Evolutionary conservation across 345 rosid genomes (phyloP).

Genomic region (Eucalyptus regnans): DNA sequence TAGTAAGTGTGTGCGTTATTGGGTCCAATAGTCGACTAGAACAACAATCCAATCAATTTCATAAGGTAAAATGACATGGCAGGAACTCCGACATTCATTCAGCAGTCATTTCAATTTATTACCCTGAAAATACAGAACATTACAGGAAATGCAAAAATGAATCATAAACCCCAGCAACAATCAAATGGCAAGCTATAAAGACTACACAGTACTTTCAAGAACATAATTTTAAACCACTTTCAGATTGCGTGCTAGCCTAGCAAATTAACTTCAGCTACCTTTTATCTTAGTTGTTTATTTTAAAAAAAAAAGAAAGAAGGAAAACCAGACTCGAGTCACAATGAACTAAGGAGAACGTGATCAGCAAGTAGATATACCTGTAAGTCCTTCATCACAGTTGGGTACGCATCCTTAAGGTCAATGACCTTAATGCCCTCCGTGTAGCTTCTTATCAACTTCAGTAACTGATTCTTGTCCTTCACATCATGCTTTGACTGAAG

Average conservation of each 20-base stretch:
- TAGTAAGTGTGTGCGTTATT: background rate
- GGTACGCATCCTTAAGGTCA: constrained; percentile 82
- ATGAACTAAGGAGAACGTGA: background rate
- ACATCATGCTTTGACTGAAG: constrained; percentile 63
- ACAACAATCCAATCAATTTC: background rate
- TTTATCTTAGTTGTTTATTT: background rate
- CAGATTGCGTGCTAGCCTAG: background rate
- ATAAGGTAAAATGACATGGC: background rate
- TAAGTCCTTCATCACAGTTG: constrained; percentile 65
- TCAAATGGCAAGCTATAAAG: background rate
- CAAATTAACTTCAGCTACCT: background rate
- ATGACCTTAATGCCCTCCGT: constrained; percentile 60
- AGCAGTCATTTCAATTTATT: background rate
- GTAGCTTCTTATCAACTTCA: constrained; percentile 38
- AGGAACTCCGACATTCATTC: background rate
- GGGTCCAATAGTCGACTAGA: background rate
- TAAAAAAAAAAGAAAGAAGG: background rate
- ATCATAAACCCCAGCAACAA: background rate
- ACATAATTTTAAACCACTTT: background rate
- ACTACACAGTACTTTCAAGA: background rate
- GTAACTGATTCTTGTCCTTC: constrained; percentile 52
- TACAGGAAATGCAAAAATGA: background rate
- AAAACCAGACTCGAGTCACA: background rate
- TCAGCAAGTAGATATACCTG: constrained; percentile 34
- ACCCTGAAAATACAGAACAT: background rate